Conservation (phyloP, 768 basidiomycete genomes). For the Gyrodon lividus region DNA sequence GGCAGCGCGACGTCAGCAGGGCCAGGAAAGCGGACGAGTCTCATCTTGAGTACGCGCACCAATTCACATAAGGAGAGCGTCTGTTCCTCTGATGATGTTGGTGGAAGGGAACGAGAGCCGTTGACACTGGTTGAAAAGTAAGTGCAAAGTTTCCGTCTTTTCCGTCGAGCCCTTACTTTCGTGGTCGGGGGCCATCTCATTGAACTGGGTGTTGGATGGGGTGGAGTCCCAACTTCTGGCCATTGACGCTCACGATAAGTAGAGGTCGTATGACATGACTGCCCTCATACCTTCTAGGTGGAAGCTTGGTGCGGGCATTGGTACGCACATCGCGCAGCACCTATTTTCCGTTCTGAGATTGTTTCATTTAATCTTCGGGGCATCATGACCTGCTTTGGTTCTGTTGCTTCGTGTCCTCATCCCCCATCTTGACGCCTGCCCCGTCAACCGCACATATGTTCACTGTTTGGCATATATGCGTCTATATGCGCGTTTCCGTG, state of each 20-base stretch:
- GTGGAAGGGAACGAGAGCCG: slow-evolving; percentile 36
- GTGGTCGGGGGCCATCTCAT: neutral
- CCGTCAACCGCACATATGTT: neutral
- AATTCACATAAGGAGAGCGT: slow-evolving; percentile 19
- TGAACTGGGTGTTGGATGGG: too few species aligned
- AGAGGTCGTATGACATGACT: too few species aligned
- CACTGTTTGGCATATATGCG: too few species aligned
- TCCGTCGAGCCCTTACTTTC: neutral
- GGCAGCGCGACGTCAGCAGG: neutral
- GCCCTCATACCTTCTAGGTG: too few species aligned
- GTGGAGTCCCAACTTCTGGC: too few species aligned
- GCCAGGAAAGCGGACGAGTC: slow-evolving; percentile 17
- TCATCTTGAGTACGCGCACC: slow-evolving; percentile 15
- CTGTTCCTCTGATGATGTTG: slow-evolving; percentile 9
- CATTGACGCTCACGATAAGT: too few species aligned
- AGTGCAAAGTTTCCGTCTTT: slow-evolving; percentile 22
- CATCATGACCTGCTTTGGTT: neutral
- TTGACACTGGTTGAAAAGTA: slow-evolving; percentile 74
- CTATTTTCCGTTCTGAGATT: too few species aligned
- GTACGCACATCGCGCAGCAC: too few species aligned
- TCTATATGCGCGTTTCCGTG: neutral
- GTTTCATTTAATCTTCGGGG: neutral
- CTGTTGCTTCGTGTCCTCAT: neutral
- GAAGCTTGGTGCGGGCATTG: too few species aligned
- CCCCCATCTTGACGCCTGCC: too few species aligned